Conservation (phyloP, 2,329 filamentous ascomycete genomes). For the Mycosphaerella arachidis region DNA sequence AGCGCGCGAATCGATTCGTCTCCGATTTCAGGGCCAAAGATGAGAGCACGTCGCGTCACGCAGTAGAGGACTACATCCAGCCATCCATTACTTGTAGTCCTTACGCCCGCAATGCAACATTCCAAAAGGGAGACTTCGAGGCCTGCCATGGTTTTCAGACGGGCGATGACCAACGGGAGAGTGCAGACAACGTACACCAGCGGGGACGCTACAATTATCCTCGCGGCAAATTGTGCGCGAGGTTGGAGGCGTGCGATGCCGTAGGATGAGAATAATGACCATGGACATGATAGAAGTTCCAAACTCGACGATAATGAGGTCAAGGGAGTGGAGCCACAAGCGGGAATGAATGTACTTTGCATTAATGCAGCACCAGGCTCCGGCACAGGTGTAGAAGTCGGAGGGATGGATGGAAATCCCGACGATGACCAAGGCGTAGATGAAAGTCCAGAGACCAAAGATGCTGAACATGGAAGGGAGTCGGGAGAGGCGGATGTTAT, state of each 20-base stretch:
- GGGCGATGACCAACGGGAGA: slow-evolving; percentile 58
- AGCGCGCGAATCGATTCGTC: slow-evolving; percentile 9
- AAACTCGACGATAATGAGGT: slow-evolving; percentile 55
- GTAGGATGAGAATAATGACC: slow-evolving; percentile 25
- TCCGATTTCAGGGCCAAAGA: slow-evolving; percentile 9
- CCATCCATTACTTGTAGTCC: slow-evolving; percentile 55
- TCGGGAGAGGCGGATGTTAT: slow-evolving; percentile 49
- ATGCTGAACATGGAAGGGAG: slow-evolving; percentile 49
- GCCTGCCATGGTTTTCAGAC: slow-evolving; percentile 56
- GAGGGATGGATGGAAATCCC: slow-evolving; percentile 43
- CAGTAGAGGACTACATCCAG: slow-evolving; percentile 56
- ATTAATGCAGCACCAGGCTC: slow-evolving; percentile 65
- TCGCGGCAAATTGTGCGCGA: slow-evolving; percentile 47
- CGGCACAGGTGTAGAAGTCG: slow-evolving; percentile 58
- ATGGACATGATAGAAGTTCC: slow-evolving; percentile 48
- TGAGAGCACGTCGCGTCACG: slow-evolving; percentile 41
- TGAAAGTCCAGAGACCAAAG: slow-evolving; percentile 52
- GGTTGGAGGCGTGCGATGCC: slow-evolving; percentile 28
- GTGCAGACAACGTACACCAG: slow-evolving; percentile 65
- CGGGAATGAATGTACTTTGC: slow-evolving; percentile 50
- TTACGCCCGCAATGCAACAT: slow-evolving; percentile 49
- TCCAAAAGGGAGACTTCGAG: slow-evolving; percentile 32
- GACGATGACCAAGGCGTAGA: slow-evolving; percentile 53
- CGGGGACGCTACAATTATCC: slow-evolving; percentile 57
- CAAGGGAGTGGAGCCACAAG: slow-evolving; percentile 59